These are phyloP conservation scores for Phytophthora sp. DNA, from an alignment of 352 stramenopile species.

Conservation along the genomic window DNA sequence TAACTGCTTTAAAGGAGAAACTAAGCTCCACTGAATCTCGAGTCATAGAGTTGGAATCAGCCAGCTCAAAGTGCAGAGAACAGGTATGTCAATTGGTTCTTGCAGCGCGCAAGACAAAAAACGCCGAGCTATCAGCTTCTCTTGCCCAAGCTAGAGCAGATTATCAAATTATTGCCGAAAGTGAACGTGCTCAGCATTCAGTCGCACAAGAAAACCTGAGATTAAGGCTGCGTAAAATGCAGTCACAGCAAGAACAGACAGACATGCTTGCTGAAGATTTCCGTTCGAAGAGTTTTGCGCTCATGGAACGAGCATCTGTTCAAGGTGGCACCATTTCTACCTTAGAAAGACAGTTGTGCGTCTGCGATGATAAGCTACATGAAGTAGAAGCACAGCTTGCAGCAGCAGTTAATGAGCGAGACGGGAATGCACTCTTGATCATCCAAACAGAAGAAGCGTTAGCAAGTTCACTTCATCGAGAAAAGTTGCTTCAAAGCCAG, in stretches of 20 bases:
- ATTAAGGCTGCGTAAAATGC: not conserved
- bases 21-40: too few species aligned
- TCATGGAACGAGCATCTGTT: not conserved
- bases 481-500: constrained; percentile 16
- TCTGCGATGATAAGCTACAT: not conserved
- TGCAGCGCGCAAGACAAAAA: not conserved
- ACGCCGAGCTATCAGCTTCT: not conserved
- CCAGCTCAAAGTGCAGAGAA: too few species aligned
- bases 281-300: not conserved
- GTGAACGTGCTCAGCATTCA: not conserved
- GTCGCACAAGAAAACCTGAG: constrained; percentile 2
- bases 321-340: constrained; percentile 2
- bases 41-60: too few species aligned
- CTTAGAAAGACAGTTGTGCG: not conserved
- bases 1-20: not conserved
- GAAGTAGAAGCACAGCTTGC: constrained; percentile 9
- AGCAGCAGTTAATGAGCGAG: not conserved
- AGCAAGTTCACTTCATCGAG: constrained; percentile 3
- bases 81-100: too few species aligned
- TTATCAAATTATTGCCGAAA: too few species aligned
- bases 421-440: constrained; percentile 9
- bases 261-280: constrained; percentile 13
- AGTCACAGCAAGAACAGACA: constrained; percentile 2
- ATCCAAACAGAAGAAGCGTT: constrained; percentile 26
- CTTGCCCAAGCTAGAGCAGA: not conserved